Evolutionary conservation across 257 asterid genomes (phyloP), one percentile per base, ranked within the genome.

Genomic region (Scutellaria barbata): DNA sequence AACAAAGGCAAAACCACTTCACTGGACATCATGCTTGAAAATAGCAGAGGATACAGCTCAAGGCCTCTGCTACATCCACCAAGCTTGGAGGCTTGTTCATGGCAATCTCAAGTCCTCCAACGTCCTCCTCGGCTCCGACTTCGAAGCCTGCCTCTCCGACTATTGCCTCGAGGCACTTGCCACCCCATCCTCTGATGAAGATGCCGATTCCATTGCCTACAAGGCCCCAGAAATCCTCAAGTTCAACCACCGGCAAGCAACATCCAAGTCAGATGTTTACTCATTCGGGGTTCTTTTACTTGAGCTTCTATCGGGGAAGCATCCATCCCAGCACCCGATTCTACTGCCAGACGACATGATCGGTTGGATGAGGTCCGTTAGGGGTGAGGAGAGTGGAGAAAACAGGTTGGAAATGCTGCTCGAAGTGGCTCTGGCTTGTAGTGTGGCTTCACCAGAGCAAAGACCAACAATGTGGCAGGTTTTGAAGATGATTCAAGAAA

Each of bases 401-500:
- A 75, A 61, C n/a, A 63, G 86, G 52, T 64, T 88, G 60, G 92
- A 83, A 42, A 90, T 93, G 98, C 82, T 93, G 55, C 85, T 87
- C 53, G 94, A 93, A 77, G 94, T 93, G 68, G 96, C 95, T 11
- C 65, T 90, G 67, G 90, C 88, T 39, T 93, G 97, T 79, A 81
- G 92, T 0, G 80, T 69, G 71, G 83, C 73, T 1, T 77, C 88
- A 0, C 87, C 90, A 0, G 98, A 89, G 71, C 98, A 89, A 65
- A 81, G 98, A 60, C 98, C 98, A 16, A 85, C 95, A 7, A 90
- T 86, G 97, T 93, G 97, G 96, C 96, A 89, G 57, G 97, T 93
- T 8, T 74, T 93, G 85, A 93, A 89, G 84, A 93, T 89, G 97
- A 81, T 93, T 57, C 98, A 93, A 40, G 97, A 93, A 71, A 86